phyloP scores from a whole-genome alignment of 2,329 filamentous ascomycete species.

The Sordariomycetes sp. region DNA sequence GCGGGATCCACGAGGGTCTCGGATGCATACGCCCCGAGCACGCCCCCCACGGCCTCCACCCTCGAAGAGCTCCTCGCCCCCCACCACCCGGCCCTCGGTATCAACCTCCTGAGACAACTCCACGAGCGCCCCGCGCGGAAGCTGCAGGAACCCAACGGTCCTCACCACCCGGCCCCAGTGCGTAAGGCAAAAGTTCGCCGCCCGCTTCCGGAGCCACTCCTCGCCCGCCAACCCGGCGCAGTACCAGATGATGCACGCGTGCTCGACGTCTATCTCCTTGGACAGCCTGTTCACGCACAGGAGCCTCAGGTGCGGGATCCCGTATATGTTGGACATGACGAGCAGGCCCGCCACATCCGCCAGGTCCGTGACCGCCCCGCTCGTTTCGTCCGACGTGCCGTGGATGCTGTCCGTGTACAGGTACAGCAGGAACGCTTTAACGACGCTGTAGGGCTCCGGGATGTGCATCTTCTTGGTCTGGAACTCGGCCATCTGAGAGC shows the following conservation, averaged over 20 bases:
- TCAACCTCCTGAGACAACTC: slow-evolving; percentile 91
- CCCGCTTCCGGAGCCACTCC: slow-evolving; percentile 83
- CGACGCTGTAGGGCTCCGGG: slow-evolving; percentile 86
- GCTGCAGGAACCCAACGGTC: slow-evolving; percentile 70
- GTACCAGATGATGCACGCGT: slow-evolving; percentile 94
- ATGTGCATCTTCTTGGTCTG: slow-evolving; percentile 98
- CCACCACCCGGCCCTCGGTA: slow-evolving; percentile 79
- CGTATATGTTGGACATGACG: slow-evolving; percentile 96
- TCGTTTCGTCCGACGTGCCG: slow-evolving; percentile 30
- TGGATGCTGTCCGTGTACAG: slow-evolving; percentile 91
- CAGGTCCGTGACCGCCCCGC: slow-evolving; percentile 64
- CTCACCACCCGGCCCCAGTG: slow-evolving; percentile 93
- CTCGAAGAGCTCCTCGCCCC: slow-evolving; percentile 63
- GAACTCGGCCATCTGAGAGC: slow-evolving; percentile 92
- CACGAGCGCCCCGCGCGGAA: slow-evolving; percentile 69
- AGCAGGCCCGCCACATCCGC: slow-evolving; percentile 85
- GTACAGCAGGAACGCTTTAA: slow-evolving; percentile 90
- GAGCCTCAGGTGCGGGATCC: slow-evolving; percentile 83
- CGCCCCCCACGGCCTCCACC: too few species aligned
- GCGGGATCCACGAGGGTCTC: too few species aligned
- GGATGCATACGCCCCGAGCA: too few species aligned
- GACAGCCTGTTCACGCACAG: slow-evolving; percentile 83
- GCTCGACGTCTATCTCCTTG: slow-evolving; percentile 84
- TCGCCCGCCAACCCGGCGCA: slow-evolving; percentile 81
- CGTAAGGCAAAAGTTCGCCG: slow-evolving; percentile 76